Conservation (phyloP, 1,284 basidiomycete genomes). For the Trichosporon faecale region DNA sequence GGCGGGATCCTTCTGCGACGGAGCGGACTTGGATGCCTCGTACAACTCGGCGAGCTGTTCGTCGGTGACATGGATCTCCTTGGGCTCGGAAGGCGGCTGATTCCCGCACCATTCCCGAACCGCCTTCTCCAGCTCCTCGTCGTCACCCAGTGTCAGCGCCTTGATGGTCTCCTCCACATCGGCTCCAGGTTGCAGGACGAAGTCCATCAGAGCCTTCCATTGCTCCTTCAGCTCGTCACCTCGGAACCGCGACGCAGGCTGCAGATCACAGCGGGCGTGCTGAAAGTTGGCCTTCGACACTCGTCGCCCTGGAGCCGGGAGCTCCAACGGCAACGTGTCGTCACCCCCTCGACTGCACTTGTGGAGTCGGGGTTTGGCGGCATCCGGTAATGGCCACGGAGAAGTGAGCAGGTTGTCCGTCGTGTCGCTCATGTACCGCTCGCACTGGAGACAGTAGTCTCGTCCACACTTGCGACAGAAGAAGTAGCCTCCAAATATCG, state of each 20-base stretch:
- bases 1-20: slow-evolving; percentile 36
- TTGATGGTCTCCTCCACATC: slow-evolving; percentile 29
- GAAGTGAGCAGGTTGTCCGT: slow-evolving; percentile 55
- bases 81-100: neutral
- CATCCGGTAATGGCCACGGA: slow-evolving; percentile 54
- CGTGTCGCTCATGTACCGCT: slow-evolving; percentile 64
- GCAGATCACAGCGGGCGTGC: slow-evolving; percentile 58
- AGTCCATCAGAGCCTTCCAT: slow-evolving; percentile 40
- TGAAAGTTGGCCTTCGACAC: slow-evolving; percentile 7
- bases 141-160: slow-evolving; percentile 29
- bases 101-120: slow-evolving; percentile 16
- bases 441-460: slow-evolving; percentile 83
- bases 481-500: slow-evolving; percentile 83
- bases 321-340: slow-evolving; percentile 11
- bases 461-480: slow-evolving; percentile 86
- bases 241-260: slow-evolving; percentile 74
- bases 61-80: slow-evolving; percentile 1
- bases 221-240: slow-evolving; percentile 61
- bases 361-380: slow-evolving; percentile 40
- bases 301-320: neutral
- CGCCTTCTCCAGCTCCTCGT: slow-evolving; percentile 21
- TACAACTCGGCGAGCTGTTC: slow-evolving; percentile 29
- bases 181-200: slow-evolving; percentile 32
- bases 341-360: slow-evolving; percentile 18
- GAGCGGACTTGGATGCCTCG: slow-evolving; percentile 16